A percentile compares a stretch with the other conserved stretches of the same genome.
These are phyloP conservation scores for Furcasterigmium sp. DNA, from an alignment of 2,329 filamentous ascomycete species.

Conservation along the genomic window DNA sequence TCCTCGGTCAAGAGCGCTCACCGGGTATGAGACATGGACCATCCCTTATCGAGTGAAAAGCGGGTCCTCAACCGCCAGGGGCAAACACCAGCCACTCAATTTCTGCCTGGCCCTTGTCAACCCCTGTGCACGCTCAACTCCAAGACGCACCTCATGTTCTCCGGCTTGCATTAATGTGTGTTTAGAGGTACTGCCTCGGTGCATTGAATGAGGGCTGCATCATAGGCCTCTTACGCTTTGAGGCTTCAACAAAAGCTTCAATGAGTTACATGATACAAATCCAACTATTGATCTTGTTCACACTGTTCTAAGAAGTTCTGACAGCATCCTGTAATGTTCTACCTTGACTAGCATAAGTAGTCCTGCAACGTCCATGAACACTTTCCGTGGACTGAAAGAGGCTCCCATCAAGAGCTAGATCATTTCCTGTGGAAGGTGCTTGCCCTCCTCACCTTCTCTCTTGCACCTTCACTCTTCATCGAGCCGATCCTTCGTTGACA, in stretches of 20 bases:
- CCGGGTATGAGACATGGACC: no score
- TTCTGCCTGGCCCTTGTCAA: slow-evolving; percentile 6
- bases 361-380: background rate
- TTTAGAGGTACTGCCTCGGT: slow-evolving; percentile 18
- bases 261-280: slow-evolving; percentile 1
- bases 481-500: no score
- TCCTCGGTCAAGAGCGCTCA: no score
- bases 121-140: background rate
- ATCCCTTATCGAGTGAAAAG: no score
- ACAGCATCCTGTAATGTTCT: no score
- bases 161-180: slow-evolving; percentile 23
- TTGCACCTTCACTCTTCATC: no score
- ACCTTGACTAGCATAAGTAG: no score
- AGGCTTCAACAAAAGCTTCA: slow-evolving; percentile 15
- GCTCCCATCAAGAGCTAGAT: background rate
- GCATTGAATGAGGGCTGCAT: no score
- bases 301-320: background rate
- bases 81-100: slow-evolving; percentile 19
- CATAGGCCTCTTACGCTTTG: slow-evolving; percentile 12
- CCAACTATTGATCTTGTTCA: background rate
- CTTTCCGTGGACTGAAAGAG: background rate
- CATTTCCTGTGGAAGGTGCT: slow-evolving; percentile 1
- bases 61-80: no score
- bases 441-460: background rate
- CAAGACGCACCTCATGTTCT: slow-evolving; percentile 17